Percentiles rank a stretch among this genome's conserved stretches.
Conservation (phyloP, 106 monocot genomes). For the Alisma plantagoaquatica region DNA sequence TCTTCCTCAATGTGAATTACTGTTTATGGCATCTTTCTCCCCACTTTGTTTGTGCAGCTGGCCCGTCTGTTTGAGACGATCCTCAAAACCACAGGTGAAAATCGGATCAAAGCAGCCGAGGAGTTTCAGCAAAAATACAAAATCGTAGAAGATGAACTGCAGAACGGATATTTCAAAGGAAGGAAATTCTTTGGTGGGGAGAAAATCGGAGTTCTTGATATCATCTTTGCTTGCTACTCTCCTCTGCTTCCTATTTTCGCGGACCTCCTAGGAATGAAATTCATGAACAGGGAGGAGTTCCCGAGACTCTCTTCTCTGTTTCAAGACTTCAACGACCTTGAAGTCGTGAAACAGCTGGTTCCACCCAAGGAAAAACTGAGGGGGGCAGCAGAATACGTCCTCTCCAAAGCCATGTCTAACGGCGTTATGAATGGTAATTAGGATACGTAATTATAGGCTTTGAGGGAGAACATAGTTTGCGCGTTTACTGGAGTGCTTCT, state of each 20-base stretch:
- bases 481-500: no score
- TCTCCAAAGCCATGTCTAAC: no score
- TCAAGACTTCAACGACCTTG: slow-evolving; percentile 3
- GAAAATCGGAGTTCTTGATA: slow-evolving; percentile 9
- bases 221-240: slow-evolving; percentile 6
- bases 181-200: slow-evolving; percentile 20
- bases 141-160: slow-evolving; percentile 11
- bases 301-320: slow-evolving; percentile 4
- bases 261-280: slow-evolving; percentile 8
- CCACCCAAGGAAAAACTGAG: slow-evolving; percentile 1
- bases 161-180: slow-evolving; percentile 18
- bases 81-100: slow-evolving; percentile 4
- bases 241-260: slow-evolving; percentile 4
- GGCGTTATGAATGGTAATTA: no score
- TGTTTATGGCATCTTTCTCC: neutral
- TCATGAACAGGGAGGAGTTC: slow-evolving; percentile 6
- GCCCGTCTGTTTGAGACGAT: neutral
- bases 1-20: neutral
- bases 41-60: neutral
- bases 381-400: slow-evolving; percentile 2
- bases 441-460: no score
- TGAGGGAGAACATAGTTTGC: no score
- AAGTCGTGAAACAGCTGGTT: slow-evolving; percentile 11
- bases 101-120: neutral
- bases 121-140: neutral